Evolutionary conservation across 202 grass and related monocot genomes (phyloP), one percentile per base, ranked within the genome.

Genomic region (Bolboschoenoplectus hybrid): DNA sequence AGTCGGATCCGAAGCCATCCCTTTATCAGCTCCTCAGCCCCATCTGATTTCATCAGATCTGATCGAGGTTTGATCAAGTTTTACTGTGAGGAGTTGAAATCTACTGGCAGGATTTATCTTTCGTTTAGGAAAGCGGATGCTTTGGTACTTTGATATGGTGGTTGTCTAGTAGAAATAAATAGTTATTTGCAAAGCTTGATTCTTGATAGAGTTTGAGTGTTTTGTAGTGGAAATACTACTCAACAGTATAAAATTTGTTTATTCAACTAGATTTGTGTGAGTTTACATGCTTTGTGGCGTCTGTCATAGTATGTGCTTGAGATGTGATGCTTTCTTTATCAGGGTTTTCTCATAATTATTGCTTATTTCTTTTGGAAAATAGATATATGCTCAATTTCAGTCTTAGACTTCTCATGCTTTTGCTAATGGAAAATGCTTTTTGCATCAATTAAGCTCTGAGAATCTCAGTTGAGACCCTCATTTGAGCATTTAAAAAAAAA

Each of bases 1-100:
- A 83, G 66, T 87, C 86, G 1, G 76, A 82, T 17, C 86, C 86
- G n/a, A 87, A 87, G 50, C 86, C 86, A 1, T 78, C 79, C 1
- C 39, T 82, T 19, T 69, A 63, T 36, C 86, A 87, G 86, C 86
- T 87, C 32, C 52, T 87, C 40, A 74, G 51, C 63, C 86, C 86
- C 19, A 43, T 87, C 39, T 87, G 52, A 81, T 73, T 71, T 65
- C 5, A 41, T 55, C 32, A 10, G 81, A 53, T 83, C 65, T 83
- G 81, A 36, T 64, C 9, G 0, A 26, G 12, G 3, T 9, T 12
- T 17, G 20, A 9, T 81, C 60, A 32, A 32, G 41, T 81, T 57
- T 61, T 61, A 53, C 51, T 49, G 20, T 63, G 80, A 82, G 80
- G 32, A 82, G 49, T 82, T 66, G 75, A 65, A 83, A 26, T 10